A percentile compares a stretch with the other conserved stretches of the same genome.
phyloP scores from a whole-genome alignment of 805 yeast genomes.

The Starmera amethionina region DNA sequence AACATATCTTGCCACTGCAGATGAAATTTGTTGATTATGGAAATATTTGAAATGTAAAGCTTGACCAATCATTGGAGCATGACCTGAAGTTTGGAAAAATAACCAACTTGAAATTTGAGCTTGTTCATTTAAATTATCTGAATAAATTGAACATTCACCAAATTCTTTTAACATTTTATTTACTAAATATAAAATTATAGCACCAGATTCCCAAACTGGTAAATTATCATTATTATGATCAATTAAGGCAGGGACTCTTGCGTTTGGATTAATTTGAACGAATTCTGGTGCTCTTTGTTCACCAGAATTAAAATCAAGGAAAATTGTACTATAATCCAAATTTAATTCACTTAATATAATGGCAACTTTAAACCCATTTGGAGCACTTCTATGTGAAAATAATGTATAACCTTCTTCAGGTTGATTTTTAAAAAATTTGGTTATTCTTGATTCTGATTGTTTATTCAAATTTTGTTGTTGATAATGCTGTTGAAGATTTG shows the following conservation, averaged over 20 bases:
- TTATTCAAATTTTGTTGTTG: slow-evolving; percentile 31
- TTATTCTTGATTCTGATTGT: slow-evolving; percentile 47
- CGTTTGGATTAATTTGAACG: slow-evolving; percentile 90
- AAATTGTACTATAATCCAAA: slow-evolving; percentile 68
- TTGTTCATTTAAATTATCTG: slow-evolving; percentile 69
- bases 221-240: slow-evolving; percentile 78
- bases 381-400: slow-evolving; percentile 81
- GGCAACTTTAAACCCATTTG: slow-evolving; percentile 94
- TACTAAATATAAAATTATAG: slow-evolving; percentile 76
- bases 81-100: slow-evolving; percentile 93
- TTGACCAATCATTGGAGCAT: slow-evolving; percentile 98
- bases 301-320: slow-evolving; percentile 77
- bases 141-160: slow-evolving; percentile 72
- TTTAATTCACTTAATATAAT: slow-evolving; percentile 79
- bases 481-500: slow-evolving; percentile 30
- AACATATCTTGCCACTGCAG: slow-evolving; percentile 84
- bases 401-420: slow-evolving; percentile 79
- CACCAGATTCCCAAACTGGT: slow-evolving; percentile 92
- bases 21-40: slow-evolving; percentile 75
- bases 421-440: slow-evolving; percentile 63
- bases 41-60: slow-evolving; percentile 90
- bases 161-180: slow-evolving; percentile 53
- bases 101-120: slow-evolving; percentile 82
- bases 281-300: slow-evolving; percentile 93
- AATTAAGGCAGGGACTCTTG: slow-evolving; percentile 88